Conservation (phyloP, 1,139 yeast species). For the Pichia sorboxylosa region DNA sequence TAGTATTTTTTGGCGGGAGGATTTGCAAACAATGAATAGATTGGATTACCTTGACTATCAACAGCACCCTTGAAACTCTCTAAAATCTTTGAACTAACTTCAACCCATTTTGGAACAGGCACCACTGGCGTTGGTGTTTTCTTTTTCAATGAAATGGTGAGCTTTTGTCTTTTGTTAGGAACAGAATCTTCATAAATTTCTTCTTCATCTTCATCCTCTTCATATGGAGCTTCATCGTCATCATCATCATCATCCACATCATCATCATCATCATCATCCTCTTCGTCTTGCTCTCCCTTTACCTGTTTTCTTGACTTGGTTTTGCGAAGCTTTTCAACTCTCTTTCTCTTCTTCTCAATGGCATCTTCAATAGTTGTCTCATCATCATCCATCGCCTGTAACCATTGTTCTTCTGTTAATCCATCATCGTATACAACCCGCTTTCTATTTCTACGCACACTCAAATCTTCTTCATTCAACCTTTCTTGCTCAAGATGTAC, state of each 20-base stretch:
- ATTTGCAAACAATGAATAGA: conserved; percentile 50
- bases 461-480: no score
- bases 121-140: conserved; percentile 12
- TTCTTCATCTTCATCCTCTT: conserved; percentile 9
- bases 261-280: conserved; percentile 4
- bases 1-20: conserved; percentile 64
- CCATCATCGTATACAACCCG: conserved; percentile 53
- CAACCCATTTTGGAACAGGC: conserved; percentile 11
- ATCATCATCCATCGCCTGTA: conserved; percentile 60
- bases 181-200: conserved; percentile 18
- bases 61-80: conserved; percentile 30
- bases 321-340: conserved; percentile 16
- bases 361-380: conserved; percentile 31
- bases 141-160: conserved; percentile 11
- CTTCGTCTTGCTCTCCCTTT: conserved; percentile 2
- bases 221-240: conserved; percentile 2
- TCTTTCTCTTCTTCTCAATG: conserved; percentile 20
- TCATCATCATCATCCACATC: conserved; percentile 5
- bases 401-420: conserved; percentile 71
- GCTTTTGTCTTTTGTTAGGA: conserved; percentile 15
- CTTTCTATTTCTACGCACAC: conserved; percentile 57
- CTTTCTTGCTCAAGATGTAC: conserved; percentile 36
- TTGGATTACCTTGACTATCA: conserved; percentile 27
- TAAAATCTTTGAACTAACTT: conserved; percentile 23
- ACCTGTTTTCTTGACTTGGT: conserved; percentile 8